Evolutionary conservation across 2,329 filamentous ascomycete genomes (phyloP), one percentile per base, ranked within the genome.

Genomic region (Aspergillus sp.): DNA sequence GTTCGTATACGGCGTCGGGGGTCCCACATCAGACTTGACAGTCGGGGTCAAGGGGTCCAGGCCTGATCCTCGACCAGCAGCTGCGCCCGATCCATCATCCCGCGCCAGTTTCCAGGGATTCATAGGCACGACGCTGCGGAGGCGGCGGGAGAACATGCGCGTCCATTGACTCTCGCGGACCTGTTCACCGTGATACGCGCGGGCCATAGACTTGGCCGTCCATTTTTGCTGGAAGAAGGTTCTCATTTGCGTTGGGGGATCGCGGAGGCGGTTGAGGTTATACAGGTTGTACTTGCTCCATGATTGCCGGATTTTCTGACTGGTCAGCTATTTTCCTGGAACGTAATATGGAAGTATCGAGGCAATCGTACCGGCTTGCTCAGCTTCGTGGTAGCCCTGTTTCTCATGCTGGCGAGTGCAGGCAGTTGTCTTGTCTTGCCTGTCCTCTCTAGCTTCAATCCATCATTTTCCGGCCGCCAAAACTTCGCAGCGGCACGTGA

Each of bases 201-300:
- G 88, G 43, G 91, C 86, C 63, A 87, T 75, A 21, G 92, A 87
- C 78, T 99, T 99, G 69, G 93, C 90, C 1, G 79, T 77, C 93
- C 93, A 99, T 88, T 99, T 99, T 78, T 98, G 93, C 82, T 98
- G 93, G 84, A 96, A 99, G 79, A 95, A 96, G 45, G 93, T 97
- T 61, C 79, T 70, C 33, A 71, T 68, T 61, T 66, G 70, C 58
- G 79, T 76, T 15, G 67, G 71, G 17, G 82, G 84, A 2, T 75
- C 69, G 44, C 68, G 76, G 35, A 84, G 70, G 65, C 84, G 83
- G 51, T 81, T 79, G 64, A 99, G 79, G 78, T 97, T 97, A 85
- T 90, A 99, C 63, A 99, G 83, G 73, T 96, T 96, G 82, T 91
- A 92, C 80, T 96, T 96, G 82, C 91, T 96, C 95, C 93, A 97